phyloP scores from a whole-genome alignment of 768 basidiomycete genomes.

The Tremella fuciformis region DNA sequence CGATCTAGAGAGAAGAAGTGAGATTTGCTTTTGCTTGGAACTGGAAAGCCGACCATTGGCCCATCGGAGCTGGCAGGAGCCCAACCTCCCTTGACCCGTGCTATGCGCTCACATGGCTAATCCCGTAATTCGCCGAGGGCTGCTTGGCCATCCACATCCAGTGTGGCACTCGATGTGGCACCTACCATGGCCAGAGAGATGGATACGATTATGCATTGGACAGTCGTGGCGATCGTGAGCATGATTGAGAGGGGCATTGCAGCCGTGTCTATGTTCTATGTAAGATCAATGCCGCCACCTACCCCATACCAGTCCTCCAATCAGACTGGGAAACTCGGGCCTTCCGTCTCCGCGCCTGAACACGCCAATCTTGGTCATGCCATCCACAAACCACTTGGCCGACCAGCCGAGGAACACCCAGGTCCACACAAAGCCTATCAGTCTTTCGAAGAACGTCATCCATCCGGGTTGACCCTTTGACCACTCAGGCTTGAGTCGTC shows the following conservation, averaged over 20 bases:
- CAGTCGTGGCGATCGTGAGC: too few relatives aligned
- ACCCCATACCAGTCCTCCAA: conserved; percentile 36
- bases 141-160: too few relatives aligned
- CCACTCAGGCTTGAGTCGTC: not conserved
- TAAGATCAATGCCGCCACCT: conserved; percentile 25
- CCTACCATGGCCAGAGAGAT: too few relatives aligned
- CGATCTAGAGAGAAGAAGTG: not conserved
- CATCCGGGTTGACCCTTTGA: conserved; percentile 15
- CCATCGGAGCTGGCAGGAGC: too few relatives aligned
- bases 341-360: conserved; percentile 16
- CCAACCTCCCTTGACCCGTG: too few relatives aligned
- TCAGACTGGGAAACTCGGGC: conserved; percentile 13
- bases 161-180: too few relatives aligned
- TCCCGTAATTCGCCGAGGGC: too few relatives aligned
- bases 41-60: too few relatives aligned
- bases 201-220: too few relatives aligned
- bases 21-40: too few relatives aligned
- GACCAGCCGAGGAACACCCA: conserved; percentile 44
- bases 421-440: conserved; percentile 36
- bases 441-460: conserved; percentile 27
- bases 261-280: not conserved
- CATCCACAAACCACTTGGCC: conserved; percentile 36
- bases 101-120: too few relatives aligned
- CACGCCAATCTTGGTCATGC: conserved; percentile 26
- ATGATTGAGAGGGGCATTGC: not conserved